phyloP scores from a whole-genome alignment of 257 asterid species.

The Nicotiana otophora region DNA sequence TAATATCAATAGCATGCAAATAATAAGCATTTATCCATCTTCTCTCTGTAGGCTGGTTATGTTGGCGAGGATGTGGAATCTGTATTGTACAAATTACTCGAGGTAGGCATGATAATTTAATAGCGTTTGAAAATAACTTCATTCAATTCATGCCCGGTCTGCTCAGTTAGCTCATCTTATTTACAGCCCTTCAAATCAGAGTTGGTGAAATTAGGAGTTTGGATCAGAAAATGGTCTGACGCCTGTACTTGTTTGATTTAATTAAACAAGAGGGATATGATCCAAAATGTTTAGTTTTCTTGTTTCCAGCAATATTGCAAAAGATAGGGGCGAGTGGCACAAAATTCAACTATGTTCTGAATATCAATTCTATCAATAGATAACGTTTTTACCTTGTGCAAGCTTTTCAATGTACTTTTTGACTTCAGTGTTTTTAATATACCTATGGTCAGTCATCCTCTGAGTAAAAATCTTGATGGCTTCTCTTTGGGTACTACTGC shows the following conservation, averaged over 20 bases:
- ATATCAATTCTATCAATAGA: not conserved
- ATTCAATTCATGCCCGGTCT: not conserved
- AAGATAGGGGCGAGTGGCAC: not conserved
- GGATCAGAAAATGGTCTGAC: not conserved
- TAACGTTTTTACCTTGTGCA: not conserved
- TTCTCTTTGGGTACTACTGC: not conserved
- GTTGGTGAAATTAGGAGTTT: not conserved
- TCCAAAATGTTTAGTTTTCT: not conserved
- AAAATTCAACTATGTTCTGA: not conserved
- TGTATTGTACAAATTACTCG: conserved; percentile 64
- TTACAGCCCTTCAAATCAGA: not conserved
- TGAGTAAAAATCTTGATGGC: not conserved
- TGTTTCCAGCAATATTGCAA: not conserved
- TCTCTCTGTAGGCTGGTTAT: conserved; percentile 76
- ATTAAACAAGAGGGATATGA: not conserved
- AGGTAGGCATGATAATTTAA: conserved; percentile 35
- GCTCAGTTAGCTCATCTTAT: not conserved
- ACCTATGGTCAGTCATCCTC: not conserved
- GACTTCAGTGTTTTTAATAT: not conserved
- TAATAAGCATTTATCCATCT: not conserved
- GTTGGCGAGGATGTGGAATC: conserved; percentile 98
- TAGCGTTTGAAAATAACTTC: not conserved
- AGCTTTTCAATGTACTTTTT: not conserved
- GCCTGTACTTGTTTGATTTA: not conserved
- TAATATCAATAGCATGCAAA: not conserved